Percentiles rank a stretch among this genome's conserved stretches.
Evolutionary conservation across 1,284 basidiomycete genomes (phyloP).

Genomic region (Melampsora abietis-canadensis): DNA sequence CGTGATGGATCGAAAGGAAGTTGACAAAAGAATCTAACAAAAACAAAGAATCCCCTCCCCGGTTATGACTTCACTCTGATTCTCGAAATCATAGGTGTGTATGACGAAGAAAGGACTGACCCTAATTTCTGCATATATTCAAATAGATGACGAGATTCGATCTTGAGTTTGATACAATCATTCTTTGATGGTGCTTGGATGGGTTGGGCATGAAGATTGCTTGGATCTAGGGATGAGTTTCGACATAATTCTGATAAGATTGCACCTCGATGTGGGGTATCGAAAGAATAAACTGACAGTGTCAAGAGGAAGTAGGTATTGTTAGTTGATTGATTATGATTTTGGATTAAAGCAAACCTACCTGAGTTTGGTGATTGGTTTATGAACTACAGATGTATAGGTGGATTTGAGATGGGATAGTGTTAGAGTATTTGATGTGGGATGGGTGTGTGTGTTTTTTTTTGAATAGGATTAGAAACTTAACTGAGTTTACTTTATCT

Average conservation of each 20-base stretch:
- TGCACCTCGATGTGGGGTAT: slow-evolving; percentile 10
- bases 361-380: slow-evolving; percentile 37
- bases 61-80: no score
- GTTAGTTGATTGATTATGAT: neutral
- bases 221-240: neutral
- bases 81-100: no score
- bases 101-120: neutral
- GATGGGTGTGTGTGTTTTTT: no score
- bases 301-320: neutral
- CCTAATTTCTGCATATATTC: slow-evolving; percentile 41
- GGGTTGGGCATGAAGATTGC: neutral
- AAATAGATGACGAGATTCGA: slow-evolving; percentile 30
- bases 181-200: neutral
- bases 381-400: slow-evolving; percentile 2
- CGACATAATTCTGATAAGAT: slow-evolving; percentile 22
- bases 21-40: slow-evolving; percentile 27
- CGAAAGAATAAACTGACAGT: slow-evolving; percentile 14
- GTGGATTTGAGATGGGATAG: no score
- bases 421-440: no score
- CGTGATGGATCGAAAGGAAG: slow-evolving; percentile 35
- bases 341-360: neutral
- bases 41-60: neutral
- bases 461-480: neutral
- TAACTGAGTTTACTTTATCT: slow-evolving; percentile 16
- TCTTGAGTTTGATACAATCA: slow-evolving; percentile 22